phyloP scores from a whole-genome alignment of 2,329 filamentous ascomycete genomes.

The Venturia oleaginea region DNA sequence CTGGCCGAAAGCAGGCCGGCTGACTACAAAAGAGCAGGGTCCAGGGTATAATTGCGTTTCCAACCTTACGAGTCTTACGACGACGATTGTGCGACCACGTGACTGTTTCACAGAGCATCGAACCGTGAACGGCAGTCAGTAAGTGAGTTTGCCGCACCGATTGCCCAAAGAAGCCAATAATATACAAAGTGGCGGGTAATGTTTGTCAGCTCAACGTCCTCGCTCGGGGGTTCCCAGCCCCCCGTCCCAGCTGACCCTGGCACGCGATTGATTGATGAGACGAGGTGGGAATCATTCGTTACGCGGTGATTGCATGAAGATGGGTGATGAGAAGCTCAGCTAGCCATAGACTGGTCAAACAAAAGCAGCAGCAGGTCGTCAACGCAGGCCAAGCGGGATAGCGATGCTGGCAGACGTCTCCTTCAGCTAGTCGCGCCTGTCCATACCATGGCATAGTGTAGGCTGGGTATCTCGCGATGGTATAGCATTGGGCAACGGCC shows the following conservation, averaged over 20 bases:
- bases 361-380: background rate
- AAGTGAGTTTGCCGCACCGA: background rate
- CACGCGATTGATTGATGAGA: background rate
- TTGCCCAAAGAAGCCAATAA: background rate
- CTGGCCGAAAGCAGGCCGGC: background rate
- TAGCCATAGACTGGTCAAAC: background rate
- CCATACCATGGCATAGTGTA: too few species aligned
- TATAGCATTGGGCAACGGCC: background rate
- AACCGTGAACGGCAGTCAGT: background rate
- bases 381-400: background rate
- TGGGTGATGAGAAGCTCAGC: background rate
- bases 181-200: background rate
- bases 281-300: background rate
- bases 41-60: background rate
- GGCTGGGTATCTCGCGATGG: too few species aligned
- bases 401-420: too few species aligned
- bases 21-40: background rate
- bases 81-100: too few species aligned
- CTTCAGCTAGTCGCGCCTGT: too few species aligned
- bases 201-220: background rate
- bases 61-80: too few species aligned
- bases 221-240: background rate
- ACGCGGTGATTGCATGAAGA: background rate
- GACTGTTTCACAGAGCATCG: background rate
- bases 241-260: background rate